Evolutionary conservation across 2,329 filamentous ascomycete genomes (phyloP).

Genomic region (Davidsoniella neocaledoniae): DNA sequence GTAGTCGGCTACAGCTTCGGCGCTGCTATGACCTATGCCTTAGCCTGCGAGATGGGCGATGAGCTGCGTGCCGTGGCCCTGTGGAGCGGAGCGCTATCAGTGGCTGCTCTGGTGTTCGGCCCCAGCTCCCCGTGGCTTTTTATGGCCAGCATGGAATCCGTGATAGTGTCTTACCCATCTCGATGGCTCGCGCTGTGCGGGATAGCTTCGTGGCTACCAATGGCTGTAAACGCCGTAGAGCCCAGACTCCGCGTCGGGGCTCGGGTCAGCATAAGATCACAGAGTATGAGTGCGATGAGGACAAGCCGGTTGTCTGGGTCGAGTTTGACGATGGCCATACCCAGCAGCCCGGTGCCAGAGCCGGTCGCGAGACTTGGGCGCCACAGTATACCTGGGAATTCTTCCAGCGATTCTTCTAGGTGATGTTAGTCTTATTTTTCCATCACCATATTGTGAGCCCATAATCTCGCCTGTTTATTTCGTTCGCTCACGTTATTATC

Average conservation of each 20-base stretch:
- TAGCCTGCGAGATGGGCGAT: constrained; percentile 23
- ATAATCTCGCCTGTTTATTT: too few relatives aligned
- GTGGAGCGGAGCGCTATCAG: constrained; percentile 18
- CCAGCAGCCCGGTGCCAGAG: constrained; percentile 6
- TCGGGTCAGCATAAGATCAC: constrained; percentile 16
- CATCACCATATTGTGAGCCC: too few relatives aligned
- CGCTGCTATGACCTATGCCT: constrained; percentile 24
- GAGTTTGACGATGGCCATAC: constrained; percentile 13
- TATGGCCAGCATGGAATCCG: constrained; percentile 22
- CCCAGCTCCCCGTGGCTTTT: constrained; percentile 21
- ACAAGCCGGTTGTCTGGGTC: constrained; percentile 19
- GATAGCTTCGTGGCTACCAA: constrained; percentile 22
- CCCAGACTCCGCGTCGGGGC: constrained; percentile 15
- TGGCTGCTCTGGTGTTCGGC: constrained; percentile 18
- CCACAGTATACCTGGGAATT: constrained; percentile 12
- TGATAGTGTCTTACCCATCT: constrained; percentile 21
- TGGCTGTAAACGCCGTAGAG: constrained; percentile 18
- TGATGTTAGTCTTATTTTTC: neutral
- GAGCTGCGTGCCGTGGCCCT: constrained; percentile 22
- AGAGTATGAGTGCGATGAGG: constrained; percentile 17
- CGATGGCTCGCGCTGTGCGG: constrained; percentile 18
- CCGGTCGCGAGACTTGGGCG: constrained; percentile 1
- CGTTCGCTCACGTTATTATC: too few relatives aligned
- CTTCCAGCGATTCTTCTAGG: constrained; percentile 12
- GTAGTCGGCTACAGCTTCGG: constrained; percentile 28